phyloP scores from a whole-genome alignment of 2,329 filamentous ascomycete genomes.

The Exophiala sp. region DNA sequence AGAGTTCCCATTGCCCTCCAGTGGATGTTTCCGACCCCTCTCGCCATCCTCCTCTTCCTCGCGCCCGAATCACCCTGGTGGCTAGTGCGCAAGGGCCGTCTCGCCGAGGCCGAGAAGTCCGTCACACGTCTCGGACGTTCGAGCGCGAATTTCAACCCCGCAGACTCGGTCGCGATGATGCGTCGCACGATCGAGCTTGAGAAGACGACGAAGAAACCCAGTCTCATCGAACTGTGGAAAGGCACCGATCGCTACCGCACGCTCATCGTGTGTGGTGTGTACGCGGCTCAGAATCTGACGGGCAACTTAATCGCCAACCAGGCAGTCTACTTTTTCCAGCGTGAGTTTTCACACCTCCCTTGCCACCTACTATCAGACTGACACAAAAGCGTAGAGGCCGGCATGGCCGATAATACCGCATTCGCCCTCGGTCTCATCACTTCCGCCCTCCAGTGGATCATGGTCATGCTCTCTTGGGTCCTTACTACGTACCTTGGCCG shows the following conservation, averaged over 20 bases:
- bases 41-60: conserved; percentile 51
- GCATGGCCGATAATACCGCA: conserved; percentile 52
- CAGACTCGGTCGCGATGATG: conserved; percentile 36
- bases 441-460: conserved; percentile 59
- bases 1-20: conserved; percentile 56
- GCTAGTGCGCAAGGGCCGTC: conserved; percentile 49
- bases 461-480: conserved; percentile 66
- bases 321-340: conserved; percentile 58
- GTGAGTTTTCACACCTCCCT: conserved; percentile 28
- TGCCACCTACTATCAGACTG: conserved; percentile 27
- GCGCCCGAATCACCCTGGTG: conserved; percentile 56
- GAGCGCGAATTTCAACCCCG: conserved; percentile 34
- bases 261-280: conserved; percentile 34
- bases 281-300: conserved; percentile 47
- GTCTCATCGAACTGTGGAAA: conserved; percentile 33
- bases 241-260: conserved; percentile 34
- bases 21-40: conserved; percentile 58
- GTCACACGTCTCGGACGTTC: conserved; percentile 50
- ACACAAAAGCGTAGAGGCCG: conserved; percentile 53
- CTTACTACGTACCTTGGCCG: conserved; percentile 62
- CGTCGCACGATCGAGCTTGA: conserved; percentile 36
- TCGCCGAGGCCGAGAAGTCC: conserved; percentile 45
- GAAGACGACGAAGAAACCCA: conserved; percentile 29
- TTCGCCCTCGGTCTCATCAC: conserved; percentile 64
- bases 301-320: conserved; percentile 63